A percentile compares a stretch with the other conserved stretches of the same genome.
Evolutionary conservation across 2,329 filamentous ascomycete species (phyloP).

Genomic region (Nemania serpens): DNA sequence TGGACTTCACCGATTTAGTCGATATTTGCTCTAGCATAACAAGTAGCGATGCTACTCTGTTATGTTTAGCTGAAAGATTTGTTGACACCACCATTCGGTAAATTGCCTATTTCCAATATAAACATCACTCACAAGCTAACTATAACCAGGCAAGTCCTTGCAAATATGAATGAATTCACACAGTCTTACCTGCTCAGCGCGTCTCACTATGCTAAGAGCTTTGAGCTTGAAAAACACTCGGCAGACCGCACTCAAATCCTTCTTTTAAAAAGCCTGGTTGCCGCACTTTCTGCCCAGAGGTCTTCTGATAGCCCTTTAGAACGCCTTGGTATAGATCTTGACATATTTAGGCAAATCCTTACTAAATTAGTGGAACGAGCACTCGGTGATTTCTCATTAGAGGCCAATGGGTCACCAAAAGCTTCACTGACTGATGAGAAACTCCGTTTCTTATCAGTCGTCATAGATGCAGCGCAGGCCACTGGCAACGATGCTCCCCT

Average conservation of each 20-base stretch:
- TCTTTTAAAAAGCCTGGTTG: slow-evolving; percentile 35
- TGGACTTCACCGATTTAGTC: slow-evolving; percentile 39
- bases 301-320: slow-evolving; percentile 22
- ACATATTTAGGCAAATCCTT: slow-evolving; percentile 31
- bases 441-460: slow-evolving; percentile 28
- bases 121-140: slow-evolving; percentile 22
- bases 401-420: slow-evolving; percentile 20
- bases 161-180: slow-evolving; percentile 33
- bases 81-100: slow-evolving; percentile 38
- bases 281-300: slow-evolving; percentile 27
- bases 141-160: slow-evolving; percentile 34
- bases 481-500: slow-evolving; percentile 21
- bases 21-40: slow-evolving; percentile 32
- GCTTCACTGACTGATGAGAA: slow-evolving; percentile 22
- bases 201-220: slow-evolving; percentile 30
- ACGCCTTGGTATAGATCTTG: slow-evolving; percentile 20
- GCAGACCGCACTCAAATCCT: slow-evolving; percentile 30
- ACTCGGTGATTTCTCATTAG: slow-evolving; percentile 32
- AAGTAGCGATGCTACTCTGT: slow-evolving; percentile 19
- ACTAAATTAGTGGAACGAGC: slow-evolving; percentile 31
- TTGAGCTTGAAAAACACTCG: slow-evolving; percentile 24
- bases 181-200: slow-evolving; percentile 34
- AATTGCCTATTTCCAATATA: slow-evolving; percentile 5
- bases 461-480: slow-evolving; percentile 34
- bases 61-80: slow-evolving; percentile 35